Evolutionary conservation across 2,329 filamentous ascomycete species (phyloP).

Genomic region (Beauveria asiatica): DNA sequence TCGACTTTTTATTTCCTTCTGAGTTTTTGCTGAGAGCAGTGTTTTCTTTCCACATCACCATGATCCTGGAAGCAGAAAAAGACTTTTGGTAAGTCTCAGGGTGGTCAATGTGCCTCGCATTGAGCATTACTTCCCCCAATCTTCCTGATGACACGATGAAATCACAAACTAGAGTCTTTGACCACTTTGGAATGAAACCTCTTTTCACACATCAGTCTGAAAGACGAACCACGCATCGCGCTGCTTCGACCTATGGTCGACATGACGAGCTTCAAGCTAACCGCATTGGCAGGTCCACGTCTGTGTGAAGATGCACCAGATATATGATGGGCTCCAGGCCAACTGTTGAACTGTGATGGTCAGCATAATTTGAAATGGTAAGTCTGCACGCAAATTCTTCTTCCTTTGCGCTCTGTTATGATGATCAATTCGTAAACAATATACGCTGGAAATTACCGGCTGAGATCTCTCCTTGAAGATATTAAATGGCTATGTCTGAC

Average conservation of each 20-base stretch:
- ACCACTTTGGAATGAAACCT: constrained; percentile 75
- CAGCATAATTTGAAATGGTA: constrained; percentile 21
- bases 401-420: constrained; percentile 18
- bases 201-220: constrained; percentile 91
- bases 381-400: constrained; percentile 12
- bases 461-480: constrained; percentile 69
- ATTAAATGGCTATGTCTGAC: constrained; percentile 85
- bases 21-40: constrained; percentile 20
- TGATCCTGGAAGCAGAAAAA: constrained; percentile 11
- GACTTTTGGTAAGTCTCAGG: constrained; percentile 20
- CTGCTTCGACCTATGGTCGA: not conserved
- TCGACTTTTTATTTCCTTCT: constrained; percentile 15
- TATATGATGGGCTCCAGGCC: not conserved
- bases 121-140: constrained; percentile 14
- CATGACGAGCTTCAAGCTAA: not conserved
- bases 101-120: constrained; percentile 2
- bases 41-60: constrained; percentile 14
- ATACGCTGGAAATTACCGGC: constrained; percentile 95
- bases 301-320: not conserved
- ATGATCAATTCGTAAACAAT: constrained; percentile 62
- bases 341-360: not conserved
- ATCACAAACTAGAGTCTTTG: constrained; percentile 99
- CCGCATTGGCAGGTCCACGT: not conserved
- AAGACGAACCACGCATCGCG: constrained; percentile 21
- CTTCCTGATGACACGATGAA: constrained; percentile 70